These are phyloP conservation scores for Gelatoporia subvermispora DNA, from an alignment of 768 basidiomycete species.

Conservation along the genomic window DNA sequence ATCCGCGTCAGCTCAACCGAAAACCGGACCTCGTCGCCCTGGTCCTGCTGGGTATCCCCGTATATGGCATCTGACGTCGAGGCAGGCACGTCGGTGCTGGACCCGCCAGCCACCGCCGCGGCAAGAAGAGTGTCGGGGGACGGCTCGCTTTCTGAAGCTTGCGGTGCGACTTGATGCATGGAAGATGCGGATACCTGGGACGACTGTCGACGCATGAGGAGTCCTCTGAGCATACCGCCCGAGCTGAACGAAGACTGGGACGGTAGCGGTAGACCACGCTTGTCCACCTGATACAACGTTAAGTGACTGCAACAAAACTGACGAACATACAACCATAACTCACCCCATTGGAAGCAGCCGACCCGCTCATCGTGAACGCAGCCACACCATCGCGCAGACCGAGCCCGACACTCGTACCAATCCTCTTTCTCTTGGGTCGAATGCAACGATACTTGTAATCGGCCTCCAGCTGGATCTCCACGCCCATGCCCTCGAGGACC, in stretches of 20 bases:
- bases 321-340: slow-evolving; percentile 28
- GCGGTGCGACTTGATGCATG: slow-evolving; percentile 8
- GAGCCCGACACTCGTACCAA: slow-evolving; percentile 33
- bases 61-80: slow-evolving; percentile 59
- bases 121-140: slow-evolving; percentile 20
- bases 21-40: slow-evolving; percentile 95
- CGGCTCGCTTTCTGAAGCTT: slow-evolving; percentile 15
- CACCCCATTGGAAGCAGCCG: slow-evolving; percentile 84
- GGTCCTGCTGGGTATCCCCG: slow-evolving; percentile 75
- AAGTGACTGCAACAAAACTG: neutral
- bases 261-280: slow-evolving; percentile 81
- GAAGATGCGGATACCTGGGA: slow-evolving; percentile 63
- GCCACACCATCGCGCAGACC: slow-evolving; percentile 54
- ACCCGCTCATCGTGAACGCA: slow-evolving; percentile 73
- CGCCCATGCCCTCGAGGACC: slow-evolving; percentile 83
- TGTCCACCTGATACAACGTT: slow-evolving; percentile 61
- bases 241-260: slow-evolving; percentile 62
- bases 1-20: slow-evolving; percentile 90
- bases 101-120: slow-evolving; percentile 12
- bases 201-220: slow-evolving; percentile 87
- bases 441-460: slow-evolving; percentile 90
- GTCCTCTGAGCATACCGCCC: slow-evolving; percentile 79
- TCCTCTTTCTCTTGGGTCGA: slow-evolving; percentile 68
- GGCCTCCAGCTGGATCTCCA: slow-evolving; percentile 83
- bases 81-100: slow-evolving; percentile 10